Percentiles rank a stretch among this genome's conserved stretches.
These are phyloP conservation scores for Claviceps sp. DNA, from an alignment of 2,329 filamentous ascomycete species.

Conservation along the genomic window DNA sequence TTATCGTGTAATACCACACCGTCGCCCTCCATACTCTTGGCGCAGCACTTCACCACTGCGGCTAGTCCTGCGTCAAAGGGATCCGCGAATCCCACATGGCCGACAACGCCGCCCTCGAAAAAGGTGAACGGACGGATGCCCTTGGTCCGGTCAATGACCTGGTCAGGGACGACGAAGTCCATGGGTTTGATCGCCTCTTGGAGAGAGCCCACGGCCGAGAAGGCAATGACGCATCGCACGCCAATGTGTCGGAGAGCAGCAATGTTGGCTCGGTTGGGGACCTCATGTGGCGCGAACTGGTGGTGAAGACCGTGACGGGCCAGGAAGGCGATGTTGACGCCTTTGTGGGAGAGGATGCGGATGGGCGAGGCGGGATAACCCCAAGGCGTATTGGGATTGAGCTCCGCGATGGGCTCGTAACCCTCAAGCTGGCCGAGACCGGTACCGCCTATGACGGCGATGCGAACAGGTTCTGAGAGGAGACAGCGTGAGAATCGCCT, in stretches of 20 bases:
- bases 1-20: slow-evolving; percentile 72
- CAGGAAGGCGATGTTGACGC: slow-evolving; percentile 78
- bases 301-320: slow-evolving; percentile 85
- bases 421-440: slow-evolving; percentile 77
- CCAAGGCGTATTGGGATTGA: slow-evolving; percentile 78
- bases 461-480: slow-evolving; percentile 51
- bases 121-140: slow-evolving; percentile 89
- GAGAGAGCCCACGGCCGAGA: slow-evolving; percentile 86
- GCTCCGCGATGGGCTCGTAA: slow-evolving; percentile 69
- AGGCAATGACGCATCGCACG: slow-evolving; percentile 83
- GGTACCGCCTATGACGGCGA: slow-evolving; percentile 87
- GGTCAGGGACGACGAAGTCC: slow-evolving; percentile 93
- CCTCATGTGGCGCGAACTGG: slow-evolving; percentile 82
- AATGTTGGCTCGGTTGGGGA: slow-evolving; percentile 91
- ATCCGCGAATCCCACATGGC: slow-evolving; percentile 89
- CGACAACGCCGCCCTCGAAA: slow-evolving; percentile 84
- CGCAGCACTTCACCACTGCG: slow-evolving; percentile 64
- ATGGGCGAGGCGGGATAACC: slow-evolving; percentile 64
- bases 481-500: background rate
- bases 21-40: slow-evolving; percentile 62
- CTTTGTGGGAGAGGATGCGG: slow-evolving; percentile 75
- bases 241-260: slow-evolving; percentile 88
- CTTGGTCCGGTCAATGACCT: slow-evolving; percentile 96
- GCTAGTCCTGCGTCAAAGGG: slow-evolving; percentile 77
- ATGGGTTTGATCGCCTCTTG: slow-evolving; percentile 87